Percentiles rank a stretch among this genome's conserved stretches.
Evolutionary conservation across 768 basidiomycete species (phyloP).

Genomic region (Galerina marginata): DNA sequence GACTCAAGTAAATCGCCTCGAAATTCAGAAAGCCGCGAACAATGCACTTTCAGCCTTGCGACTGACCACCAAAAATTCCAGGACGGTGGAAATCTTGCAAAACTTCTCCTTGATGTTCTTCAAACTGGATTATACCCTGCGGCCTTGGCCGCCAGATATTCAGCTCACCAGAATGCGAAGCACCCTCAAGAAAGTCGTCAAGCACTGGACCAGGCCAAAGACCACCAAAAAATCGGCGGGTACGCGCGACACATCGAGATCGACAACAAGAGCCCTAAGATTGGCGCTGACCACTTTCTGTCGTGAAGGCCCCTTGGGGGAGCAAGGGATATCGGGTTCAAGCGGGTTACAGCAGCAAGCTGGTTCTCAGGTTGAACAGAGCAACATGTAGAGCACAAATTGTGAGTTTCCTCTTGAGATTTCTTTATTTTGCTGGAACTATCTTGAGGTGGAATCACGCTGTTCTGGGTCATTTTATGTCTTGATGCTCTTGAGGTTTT

Average conservation of each 20-base stretch:
- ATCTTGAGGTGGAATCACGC: neutral
- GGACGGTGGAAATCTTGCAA: neutral
- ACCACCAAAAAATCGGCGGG: too few relatives aligned
- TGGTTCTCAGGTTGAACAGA: neutral
- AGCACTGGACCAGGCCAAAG: too few relatives aligned
- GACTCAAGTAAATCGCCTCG: too few relatives aligned
- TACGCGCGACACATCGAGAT: too few relatives aligned
- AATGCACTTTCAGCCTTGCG: neutral
- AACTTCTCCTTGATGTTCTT: neutral
- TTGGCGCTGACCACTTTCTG: too few relatives aligned
- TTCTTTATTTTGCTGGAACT: neutral
- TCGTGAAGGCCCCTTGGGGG: too few relatives aligned
- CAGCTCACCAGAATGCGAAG: neutral
- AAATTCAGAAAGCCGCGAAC: too few relatives aligned
- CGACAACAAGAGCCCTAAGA: too few relatives aligned
- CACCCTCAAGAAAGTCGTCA: too few relatives aligned
- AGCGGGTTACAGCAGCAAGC: too few relatives aligned
- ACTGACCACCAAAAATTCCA: neutral
- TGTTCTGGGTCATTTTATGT: neutral
- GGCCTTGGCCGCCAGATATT: neutral
- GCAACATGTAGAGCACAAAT: neutral
- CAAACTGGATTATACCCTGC: neutral
- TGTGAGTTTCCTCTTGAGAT: neutral
- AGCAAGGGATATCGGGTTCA: too few relatives aligned
- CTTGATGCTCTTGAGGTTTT: slow-evolving; percentile 2